These are phyloP conservation scores for Ceratobasidium sp. DNA, from an alignment of 1,284 basidiomycete species.

Conservation along the genomic window DNA sequence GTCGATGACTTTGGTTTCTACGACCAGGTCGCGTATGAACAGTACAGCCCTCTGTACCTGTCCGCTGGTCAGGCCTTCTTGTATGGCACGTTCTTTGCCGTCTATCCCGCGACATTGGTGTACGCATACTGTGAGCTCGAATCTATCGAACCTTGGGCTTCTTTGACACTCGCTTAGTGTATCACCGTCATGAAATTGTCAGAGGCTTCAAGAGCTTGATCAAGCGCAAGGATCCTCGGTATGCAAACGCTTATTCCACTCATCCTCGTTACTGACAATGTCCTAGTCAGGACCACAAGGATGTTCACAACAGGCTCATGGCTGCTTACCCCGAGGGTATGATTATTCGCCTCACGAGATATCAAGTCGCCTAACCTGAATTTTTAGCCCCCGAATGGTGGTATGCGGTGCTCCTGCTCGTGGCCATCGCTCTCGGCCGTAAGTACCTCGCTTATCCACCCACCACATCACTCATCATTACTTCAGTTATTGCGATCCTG, in stretches of 20 bases:
- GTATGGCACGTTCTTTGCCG: constrained; percentile 41
- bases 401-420: constrained; percentile 45
- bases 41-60: constrained; percentile 45
- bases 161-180: constrained; percentile 43
- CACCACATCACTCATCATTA: not conserved
- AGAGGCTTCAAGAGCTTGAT: constrained; percentile 48
- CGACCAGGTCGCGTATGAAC: constrained; percentile 42
- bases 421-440: constrained; percentile 44
- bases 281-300: constrained; percentile 42
- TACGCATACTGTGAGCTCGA: constrained; percentile 46
- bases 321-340: constrained; percentile 45
- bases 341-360: not conserved
- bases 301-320: constrained; percentile 50
- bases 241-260: not conserved
- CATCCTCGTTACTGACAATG: too few relatives aligned
- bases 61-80: constrained; percentile 34
- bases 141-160: not conserved
- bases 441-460: constrained; percentile 3
- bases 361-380: too few relatives aligned
- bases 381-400: constrained; percentile 47
- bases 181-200: constrained; percentile 52
- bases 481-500: constrained; percentile 27
- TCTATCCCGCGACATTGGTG: constrained; percentile 46
- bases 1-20: constrained; percentile 39
- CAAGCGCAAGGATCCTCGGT: constrained; percentile 40